Conservation (phyloP, 805 yeast species). For the Sugiyamaella marilandica region DNA sequence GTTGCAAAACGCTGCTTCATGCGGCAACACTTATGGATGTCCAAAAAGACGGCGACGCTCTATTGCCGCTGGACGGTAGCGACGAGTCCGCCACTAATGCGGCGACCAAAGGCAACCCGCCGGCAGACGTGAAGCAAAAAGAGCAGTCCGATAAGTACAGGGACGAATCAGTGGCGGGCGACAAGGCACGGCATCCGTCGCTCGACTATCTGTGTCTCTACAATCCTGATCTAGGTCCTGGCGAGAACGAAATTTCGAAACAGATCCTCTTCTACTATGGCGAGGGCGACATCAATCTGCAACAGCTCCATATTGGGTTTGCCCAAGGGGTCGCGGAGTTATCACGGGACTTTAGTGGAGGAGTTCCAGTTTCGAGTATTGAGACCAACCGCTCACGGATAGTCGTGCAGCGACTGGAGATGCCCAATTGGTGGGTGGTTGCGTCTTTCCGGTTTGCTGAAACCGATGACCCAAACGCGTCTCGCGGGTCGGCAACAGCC, state of each 20-base stretch:
- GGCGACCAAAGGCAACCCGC: neutral
- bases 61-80: too few relatives aligned
- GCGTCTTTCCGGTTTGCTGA: slow-evolving; percentile 20
- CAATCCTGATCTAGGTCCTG: slow-evolving; percentile 35
- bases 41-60: neutral
- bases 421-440: slow-evolving; percentile 31
- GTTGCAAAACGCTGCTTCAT: neutral
- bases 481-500: slow-evolving; percentile 30
- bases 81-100: neutral
- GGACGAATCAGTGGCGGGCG: neutral
- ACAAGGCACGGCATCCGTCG: neutral
- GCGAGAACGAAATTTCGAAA: slow-evolving; percentile 32
- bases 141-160: neutral
- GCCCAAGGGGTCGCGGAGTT: slow-evolving; percentile 38
- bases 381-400: slow-evolving; percentile 35
- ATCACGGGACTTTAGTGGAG: slow-evolving; percentile 22
- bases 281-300: slow-evolving; percentile 27
- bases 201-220: slow-evolving; percentile 31
- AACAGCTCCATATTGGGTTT: slow-evolving; percentile 39
- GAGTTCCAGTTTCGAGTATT: slow-evolving; percentile 22
- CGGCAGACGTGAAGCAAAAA: too few relatives aligned
- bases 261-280: slow-evolving; percentile 36
- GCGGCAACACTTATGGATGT: neutral
- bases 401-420: slow-evolving; percentile 28
- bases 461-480: slow-evolving; percentile 19